Base-by-base conservation (phyloP, 352 stramenopile genomes). In the Pythium vanterpoolii region DNA sequence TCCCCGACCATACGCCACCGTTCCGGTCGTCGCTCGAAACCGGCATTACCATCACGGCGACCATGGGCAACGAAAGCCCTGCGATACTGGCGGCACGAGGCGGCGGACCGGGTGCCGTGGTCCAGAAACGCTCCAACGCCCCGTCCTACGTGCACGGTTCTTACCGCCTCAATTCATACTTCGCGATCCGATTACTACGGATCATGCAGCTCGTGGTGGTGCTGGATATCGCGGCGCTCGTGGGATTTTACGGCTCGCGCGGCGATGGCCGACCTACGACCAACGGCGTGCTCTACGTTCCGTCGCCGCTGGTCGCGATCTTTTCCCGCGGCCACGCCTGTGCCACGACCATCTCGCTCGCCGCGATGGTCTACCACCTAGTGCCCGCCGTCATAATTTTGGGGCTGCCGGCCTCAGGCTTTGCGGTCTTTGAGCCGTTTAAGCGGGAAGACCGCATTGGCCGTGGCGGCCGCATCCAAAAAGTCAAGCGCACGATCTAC, bases 151-250 rank as follows among this genome's bases (percentile, higher is more conserved):
- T 60, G 8, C 54, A 64, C 60, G 66, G 76, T 27, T 69, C 76
- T 53, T 93, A 79, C 73, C 82, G 83, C 34, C 64, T 80, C 53
- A 94, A 94, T 69, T 92, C 82, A 45, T 94, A 91, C 69, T 94
- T 94, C 56, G 74, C 84, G 9, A 74, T 83, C 27, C 69, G 71
- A 14, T 50, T 92, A 33, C 56, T 91, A 44, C 66, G 79, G 9
- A 73, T 83, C 11, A 79, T 79, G 50, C 74, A 89, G 64, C 23
- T 89, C 2, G 74, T 94, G 51, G 70, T 86, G 7, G 60, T 73
- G 4, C 54, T 86, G 5, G 82, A 94, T 51, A 1, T 86, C 0
- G 43, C 78, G 3, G 84, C 73, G 18, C 68, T 94, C 6, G 50
- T 71, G 11, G 78, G 83, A 38, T 92, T 83, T 56, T 92, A 89